Base-by-base conservation (phyloP, 192 early-diverging fungal genomes). In the Dimargaris cristalligena region DNA sequence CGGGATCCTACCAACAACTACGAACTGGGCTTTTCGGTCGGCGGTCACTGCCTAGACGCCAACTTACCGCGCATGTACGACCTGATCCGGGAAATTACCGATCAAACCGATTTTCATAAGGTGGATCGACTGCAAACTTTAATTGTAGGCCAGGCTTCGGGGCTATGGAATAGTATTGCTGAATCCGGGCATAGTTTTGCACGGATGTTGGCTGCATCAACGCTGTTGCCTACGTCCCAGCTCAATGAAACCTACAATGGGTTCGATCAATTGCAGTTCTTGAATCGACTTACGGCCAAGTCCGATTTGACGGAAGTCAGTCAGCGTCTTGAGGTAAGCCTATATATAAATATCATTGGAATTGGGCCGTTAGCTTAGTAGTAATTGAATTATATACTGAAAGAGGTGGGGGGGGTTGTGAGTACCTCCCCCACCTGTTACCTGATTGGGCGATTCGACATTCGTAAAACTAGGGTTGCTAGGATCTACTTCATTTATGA, bases 141-240 rank as follows among this genome's bases (percentile, higher is more conserved):
- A 41, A 74, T 97, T 31, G 74, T 69, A 49, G 77, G 77, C 11
- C 82, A 79, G 68, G 82, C 90, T 13, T 74, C 82, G 20, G 76
- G 71, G 26, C 73, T 86, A 66, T 85, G 80, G 38, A 90, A 92
- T 62, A 80, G 81, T 3, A 79, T 96, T 31, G 88, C 85, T 13
- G 77, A 83, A 25, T 80, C 76, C 29, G 93, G 93, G 22, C 93
- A 96, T 63, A 62, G 72, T 0, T 94, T 79, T 67, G 91, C 92
- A 1, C 74, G 85, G 48, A 74, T 78, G 0, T 75, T 88, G 59
- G 85, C 88, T 6, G 75, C 71, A 1, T 77, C 85, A 4, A 76
- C 68, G 9, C 52, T 81, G 65, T 74, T 81, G 1, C 80, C 81
- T 31, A 72, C 77, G 34, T 70, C 78, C 38, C 54, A 65, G 0